These are phyloP conservation scores for Isoetes engelmannii DNA, from an alignment of 83 land plant species.

Conservation along the genomic window DNA sequence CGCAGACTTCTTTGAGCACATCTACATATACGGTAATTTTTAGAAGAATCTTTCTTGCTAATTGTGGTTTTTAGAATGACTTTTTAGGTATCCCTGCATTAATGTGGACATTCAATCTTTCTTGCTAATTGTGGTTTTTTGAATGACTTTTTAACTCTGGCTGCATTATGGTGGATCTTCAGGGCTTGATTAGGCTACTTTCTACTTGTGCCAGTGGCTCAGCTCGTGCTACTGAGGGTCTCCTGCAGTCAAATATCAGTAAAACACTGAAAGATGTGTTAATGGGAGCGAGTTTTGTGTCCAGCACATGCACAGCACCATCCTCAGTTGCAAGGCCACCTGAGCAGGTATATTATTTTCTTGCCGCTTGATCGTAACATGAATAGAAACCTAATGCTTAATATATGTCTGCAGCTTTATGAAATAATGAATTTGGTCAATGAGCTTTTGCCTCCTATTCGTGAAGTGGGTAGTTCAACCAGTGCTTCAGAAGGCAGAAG, in stretches of 20 bases:
- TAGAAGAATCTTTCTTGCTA: background rate
- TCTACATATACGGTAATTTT: slow-evolving; percentile 80
- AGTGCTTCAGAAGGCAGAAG: slow-evolving; percentile 26
- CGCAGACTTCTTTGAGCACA: slow-evolving; percentile 74
- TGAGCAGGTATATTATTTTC: slow-evolving; percentile 67
- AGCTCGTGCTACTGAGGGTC: slow-evolving; percentile 71
- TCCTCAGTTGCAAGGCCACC: slow-evolving; percentile 71
- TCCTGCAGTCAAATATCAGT: slow-evolving; percentile 72
- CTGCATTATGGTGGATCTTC: slow-evolving; percentile 17
- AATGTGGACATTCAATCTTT: background rate
- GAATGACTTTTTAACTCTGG: background rate
- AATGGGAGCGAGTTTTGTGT: slow-evolving; percentile 64
- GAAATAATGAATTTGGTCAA: slow-evolving; percentile 91
- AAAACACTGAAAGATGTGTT: slow-evolving; percentile 78
- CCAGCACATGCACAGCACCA: slow-evolving; percentile 68
- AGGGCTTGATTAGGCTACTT: slow-evolving; percentile 95
- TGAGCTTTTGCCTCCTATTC: slow-evolving; percentile 90
- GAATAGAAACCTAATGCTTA: background rate
- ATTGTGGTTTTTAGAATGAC: background rate
- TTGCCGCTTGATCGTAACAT: background rate
- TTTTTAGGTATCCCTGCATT: background rate
- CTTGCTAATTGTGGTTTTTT: background rate
- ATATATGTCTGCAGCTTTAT: slow-evolving; percentile 49
- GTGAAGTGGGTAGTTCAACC: slow-evolving; percentile 22
- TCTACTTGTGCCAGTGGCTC: slow-evolving; percentile 98